Conservation (phyloP, 2,329 filamentous ascomycete genomes). For the Aspergillus quadrilineatus region DNA sequence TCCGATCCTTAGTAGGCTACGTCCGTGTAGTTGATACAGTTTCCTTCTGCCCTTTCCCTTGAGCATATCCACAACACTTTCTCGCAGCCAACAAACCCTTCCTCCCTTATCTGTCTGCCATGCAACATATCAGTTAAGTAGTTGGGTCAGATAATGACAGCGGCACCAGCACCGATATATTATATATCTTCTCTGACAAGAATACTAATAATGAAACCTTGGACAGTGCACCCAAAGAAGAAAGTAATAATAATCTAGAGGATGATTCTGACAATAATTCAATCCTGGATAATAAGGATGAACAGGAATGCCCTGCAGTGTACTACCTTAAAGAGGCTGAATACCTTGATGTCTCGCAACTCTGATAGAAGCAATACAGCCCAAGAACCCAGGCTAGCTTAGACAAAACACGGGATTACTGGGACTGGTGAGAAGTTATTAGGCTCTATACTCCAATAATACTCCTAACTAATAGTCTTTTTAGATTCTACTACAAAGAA, state of each 20-base stretch:
- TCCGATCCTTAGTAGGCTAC: too few species aligned
- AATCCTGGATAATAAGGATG: conserved; percentile 11
- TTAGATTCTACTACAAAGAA: conserved; percentile 25
- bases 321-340: conserved; percentile 27
- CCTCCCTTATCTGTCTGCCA: neutral
- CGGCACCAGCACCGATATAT: neutral
- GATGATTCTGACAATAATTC: neutral
- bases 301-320: conserved; percentile 17
- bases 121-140: neutral
- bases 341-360: conserved; percentile 26
- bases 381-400: conserved; percentile 25
- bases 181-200: neutral
- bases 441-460: neutral
- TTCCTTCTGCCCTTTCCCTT: too few species aligned
- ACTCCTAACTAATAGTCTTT: conserved; percentile 12
- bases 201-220: neutral
- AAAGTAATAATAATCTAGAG: neutral
- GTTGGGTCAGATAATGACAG: neutral
- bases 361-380: conserved; percentile 30
- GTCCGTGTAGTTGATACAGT: too few species aligned
- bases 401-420: conserved; percentile 27
- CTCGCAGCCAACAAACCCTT: neutral
- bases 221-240: neutral
- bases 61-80: too few species aligned
- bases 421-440: conserved; percentile 21